Conservation (phyloP, 768 basidiomycete species). For the Crepidotus variabilis region DNA sequence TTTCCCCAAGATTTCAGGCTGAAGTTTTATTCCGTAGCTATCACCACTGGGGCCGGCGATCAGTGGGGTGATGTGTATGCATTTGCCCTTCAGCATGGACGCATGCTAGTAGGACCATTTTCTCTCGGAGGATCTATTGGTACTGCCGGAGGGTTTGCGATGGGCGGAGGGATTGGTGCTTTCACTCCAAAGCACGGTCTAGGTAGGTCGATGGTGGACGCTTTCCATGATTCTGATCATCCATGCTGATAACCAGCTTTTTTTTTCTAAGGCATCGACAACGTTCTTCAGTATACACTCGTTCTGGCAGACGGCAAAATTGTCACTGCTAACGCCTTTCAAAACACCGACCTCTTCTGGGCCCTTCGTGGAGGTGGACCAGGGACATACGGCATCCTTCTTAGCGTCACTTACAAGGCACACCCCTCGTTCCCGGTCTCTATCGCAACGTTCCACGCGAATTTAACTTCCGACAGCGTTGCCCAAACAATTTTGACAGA, state of each 20-base stretch:
- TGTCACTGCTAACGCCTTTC: constrained; percentile 34
- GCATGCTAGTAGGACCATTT: constrained; percentile 43
- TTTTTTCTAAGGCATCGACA: constrained; percentile 25
- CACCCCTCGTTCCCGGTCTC: constrained; percentile 33
- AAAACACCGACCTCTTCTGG: constrained; percentile 47
- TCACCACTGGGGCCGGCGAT: constrained; percentile 38
- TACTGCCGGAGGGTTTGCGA: constrained; percentile 39
- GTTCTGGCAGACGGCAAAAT: constrained; percentile 39
- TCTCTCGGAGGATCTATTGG: constrained; percentile 36
- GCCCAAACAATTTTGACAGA: constrained; percentile 29
- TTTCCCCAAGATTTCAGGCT: neutral
- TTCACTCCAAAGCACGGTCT: constrained; percentile 32
- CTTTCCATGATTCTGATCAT: no score
- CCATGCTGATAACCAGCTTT: neutral
- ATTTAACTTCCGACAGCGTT: constrained; percentile 25
- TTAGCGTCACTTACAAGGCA: constrained; percentile 22
- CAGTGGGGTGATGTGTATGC: constrained; percentile 42
- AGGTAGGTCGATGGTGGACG: no score
- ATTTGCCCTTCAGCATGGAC: constrained; percentile 31
- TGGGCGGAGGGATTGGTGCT: constrained; percentile 38
- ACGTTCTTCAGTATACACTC: constrained; percentile 34
- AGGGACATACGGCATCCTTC: constrained; percentile 19
- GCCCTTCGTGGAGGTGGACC: constrained; percentile 47
- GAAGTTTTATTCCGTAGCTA: constrained; percentile 9
- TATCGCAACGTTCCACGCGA: constrained; percentile 21